Conservation (phyloP, 2,329 filamentous ascomycete genomes). For the Stagonosporopsis vannaccii region DNA sequence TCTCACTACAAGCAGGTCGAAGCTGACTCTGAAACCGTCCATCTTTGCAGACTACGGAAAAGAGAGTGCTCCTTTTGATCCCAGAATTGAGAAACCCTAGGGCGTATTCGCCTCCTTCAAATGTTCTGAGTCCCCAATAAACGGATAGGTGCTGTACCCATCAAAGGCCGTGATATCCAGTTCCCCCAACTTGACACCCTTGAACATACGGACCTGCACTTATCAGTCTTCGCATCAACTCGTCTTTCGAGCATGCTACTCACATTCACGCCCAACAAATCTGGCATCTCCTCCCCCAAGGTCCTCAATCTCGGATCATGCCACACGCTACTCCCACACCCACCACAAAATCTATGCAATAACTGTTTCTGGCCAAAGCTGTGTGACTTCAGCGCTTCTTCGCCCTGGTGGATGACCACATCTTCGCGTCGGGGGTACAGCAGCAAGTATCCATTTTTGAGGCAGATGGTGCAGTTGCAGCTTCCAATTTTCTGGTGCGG, state of each 20-base stretch:
- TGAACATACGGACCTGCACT: conserved; percentile 11
- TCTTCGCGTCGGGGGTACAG: conserved; percentile 40
- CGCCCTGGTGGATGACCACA: not conserved
- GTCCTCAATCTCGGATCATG: conserved; percentile 4
- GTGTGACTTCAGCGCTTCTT: not conserved
- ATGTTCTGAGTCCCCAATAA: conserved; percentile 4
- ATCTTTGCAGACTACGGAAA: not conserved
- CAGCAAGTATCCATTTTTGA: conserved; percentile 60
- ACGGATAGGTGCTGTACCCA: conserved; percentile 9
- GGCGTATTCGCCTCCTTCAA: not conserved
- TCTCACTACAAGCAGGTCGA: too few species aligned
- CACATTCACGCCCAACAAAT: conserved; percentile 13
- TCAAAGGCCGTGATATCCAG: conserved; percentile 6
- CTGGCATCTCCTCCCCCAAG: conserved; percentile 7
- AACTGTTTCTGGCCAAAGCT: conserved; percentile 8
- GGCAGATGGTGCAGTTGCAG: conserved; percentile 64
- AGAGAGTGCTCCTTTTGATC: not conserved
- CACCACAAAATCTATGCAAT: conserved; percentile 8
- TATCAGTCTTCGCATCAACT: not conserved
- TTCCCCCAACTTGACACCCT: conserved; percentile 1
- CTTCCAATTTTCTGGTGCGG: conserved; percentile 53
- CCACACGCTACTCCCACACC: conserved; percentile 17
- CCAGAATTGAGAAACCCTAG: not conserved
- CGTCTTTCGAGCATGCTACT: not conserved
- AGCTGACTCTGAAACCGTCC: too few species aligned